phyloP scores from a whole-genome alignment of 2,329 filamentous ascomycete species.

The Dactylellina haptotyla region DNA sequence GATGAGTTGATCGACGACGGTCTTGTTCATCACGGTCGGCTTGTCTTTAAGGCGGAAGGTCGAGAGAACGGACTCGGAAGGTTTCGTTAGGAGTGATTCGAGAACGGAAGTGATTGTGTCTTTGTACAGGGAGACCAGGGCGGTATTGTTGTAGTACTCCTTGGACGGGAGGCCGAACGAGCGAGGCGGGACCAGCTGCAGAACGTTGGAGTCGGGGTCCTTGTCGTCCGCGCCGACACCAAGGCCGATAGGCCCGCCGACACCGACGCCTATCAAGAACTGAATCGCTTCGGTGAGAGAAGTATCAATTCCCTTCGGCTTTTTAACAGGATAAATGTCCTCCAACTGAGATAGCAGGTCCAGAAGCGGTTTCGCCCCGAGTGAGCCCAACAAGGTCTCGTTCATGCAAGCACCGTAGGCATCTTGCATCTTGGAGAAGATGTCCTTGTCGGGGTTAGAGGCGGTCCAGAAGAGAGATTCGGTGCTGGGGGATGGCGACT shows the following conservation, averaged over 20 bases:
- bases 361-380: conserved; percentile 69
- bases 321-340: conserved; percentile 59
- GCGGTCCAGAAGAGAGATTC: conserved; percentile 67
- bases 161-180: conserved; percentile 71
- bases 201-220: conserved; percentile 67
- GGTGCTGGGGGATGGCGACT: conserved; percentile 67
- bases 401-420: conserved; percentile 75
- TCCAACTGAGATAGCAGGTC: conserved; percentile 68
- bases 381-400: conserved; percentile 67
- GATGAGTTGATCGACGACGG: conserved; percentile 64
- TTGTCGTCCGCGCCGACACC: conserved; percentile 65
- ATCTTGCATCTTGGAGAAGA: conserved; percentile 73
- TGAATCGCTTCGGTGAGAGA: conserved; percentile 64
- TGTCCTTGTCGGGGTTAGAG: conserved; percentile 67
- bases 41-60: conserved; percentile 11
- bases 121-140: conserved; percentile 67
- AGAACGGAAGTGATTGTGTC: conserved; percentile 63
- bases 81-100: conserved; percentile 57
- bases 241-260: conserved; percentile 62
- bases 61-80: conserved; percentile 51
- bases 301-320: conserved; percentile 56
- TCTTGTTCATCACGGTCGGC: conserved; percentile 52
- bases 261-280: conserved; percentile 64
- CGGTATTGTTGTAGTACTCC: conserved; percentile 70
- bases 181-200: conserved; percentile 64